phyloP scores from a whole-genome alignment of 805 yeast species.

The Suhomyces xylopsoci region DNA sequence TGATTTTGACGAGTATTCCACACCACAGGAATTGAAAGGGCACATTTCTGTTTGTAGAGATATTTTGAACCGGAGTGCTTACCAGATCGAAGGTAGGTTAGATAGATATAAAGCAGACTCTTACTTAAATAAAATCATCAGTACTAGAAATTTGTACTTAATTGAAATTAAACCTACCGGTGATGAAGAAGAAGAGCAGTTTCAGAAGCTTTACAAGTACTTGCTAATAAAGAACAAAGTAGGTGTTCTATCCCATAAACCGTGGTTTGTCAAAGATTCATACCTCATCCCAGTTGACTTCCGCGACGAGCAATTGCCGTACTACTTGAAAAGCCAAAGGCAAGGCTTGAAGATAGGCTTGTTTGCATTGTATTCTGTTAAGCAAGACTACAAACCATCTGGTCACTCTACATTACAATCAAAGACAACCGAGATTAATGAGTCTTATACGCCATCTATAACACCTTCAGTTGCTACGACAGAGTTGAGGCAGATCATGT shows the following conservation, averaged over 20 bases:
- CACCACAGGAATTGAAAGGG: slow-evolving; percentile 11
- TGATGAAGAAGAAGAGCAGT: slow-evolving; percentile 20
- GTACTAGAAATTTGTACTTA: slow-evolving; percentile 52
- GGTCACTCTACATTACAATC: slow-evolving; percentile 2
- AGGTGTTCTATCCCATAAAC: slow-evolving; percentile 57
- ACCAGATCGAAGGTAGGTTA: slow-evolving; percentile 63
- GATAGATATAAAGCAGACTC: slow-evolving; percentile 51
- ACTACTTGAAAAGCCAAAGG: slow-evolving; percentile 14
- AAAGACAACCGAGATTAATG: neutral
- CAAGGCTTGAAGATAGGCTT: slow-evolving; percentile 20
- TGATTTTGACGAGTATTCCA: slow-evolving; percentile 9
- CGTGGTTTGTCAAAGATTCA: slow-evolving; percentile 57
- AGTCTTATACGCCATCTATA: neutral
- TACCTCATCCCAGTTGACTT: slow-evolving; percentile 48
- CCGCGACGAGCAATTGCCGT: slow-evolving; percentile 18
- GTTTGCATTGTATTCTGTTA: slow-evolving; percentile 36
- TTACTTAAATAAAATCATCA: slow-evolving; percentile 49
- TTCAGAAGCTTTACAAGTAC: slow-evolving; percentile 38
- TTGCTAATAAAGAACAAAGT: slow-evolving; percentile 46
- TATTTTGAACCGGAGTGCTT: slow-evolving; percentile 23
- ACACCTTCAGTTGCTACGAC: neutral
- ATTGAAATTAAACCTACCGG: slow-evolving; percentile 37
- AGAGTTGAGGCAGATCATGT: slow-evolving; percentile 3
- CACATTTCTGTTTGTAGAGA: slow-evolving; percentile 25
- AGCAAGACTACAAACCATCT: slow-evolving; percentile 26